Evolutionary conservation across 371 early-diverging fungal genomes (phyloP), one percentile per base, ranked within the genome.

Genomic region (Syncephalis fuscata): DNA sequence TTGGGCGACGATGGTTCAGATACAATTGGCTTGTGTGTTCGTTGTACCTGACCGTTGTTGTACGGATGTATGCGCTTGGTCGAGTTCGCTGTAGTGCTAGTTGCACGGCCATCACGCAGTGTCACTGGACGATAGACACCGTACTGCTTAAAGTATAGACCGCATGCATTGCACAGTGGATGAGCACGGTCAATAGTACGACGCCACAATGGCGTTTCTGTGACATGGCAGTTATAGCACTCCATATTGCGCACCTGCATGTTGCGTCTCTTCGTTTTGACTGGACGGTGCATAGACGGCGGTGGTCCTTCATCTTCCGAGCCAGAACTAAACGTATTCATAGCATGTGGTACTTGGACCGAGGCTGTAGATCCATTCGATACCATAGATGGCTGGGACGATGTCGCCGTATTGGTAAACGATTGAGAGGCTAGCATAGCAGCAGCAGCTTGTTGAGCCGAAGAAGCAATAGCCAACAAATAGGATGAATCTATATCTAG

Each of bases 131-230:
- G 70, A 47, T 83, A 81, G 2, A 64, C 66, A 16, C 76, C 71
- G 56, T 82, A 79, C 49, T 78, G 79, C 61, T 81, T 82, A 49
- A 68, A 79, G 61, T 82, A 86, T n/a, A 82, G 64, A 19, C 82
- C 84, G 57, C 88, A 88, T 1, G 88, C 85, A 60, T 88, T 88
- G 61, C 85, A 88, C 10, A 87, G 67, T n/a, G 74, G 72, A 50
- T 84, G 82, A 39, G 66, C 63, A 32, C 78, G 70, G 51, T 85
- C 85, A 21, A 78, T 73, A 22, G 85, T 82, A 24, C 83, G 66
- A 21, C 85, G 69, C 88, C 88, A 85, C 9, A 87, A 65, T 27
- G 88, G 88, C 0, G 85, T 85, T 55, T 70, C 68, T 48, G 75
- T 82, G 3, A 81, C 80, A 27, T 73, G 70, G 53, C 85, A 87